These are phyloP conservation scores for Starmera quercuum DNA, from an alignment of 805 yeast genomes.

Conservation along the genomic window DNA sequence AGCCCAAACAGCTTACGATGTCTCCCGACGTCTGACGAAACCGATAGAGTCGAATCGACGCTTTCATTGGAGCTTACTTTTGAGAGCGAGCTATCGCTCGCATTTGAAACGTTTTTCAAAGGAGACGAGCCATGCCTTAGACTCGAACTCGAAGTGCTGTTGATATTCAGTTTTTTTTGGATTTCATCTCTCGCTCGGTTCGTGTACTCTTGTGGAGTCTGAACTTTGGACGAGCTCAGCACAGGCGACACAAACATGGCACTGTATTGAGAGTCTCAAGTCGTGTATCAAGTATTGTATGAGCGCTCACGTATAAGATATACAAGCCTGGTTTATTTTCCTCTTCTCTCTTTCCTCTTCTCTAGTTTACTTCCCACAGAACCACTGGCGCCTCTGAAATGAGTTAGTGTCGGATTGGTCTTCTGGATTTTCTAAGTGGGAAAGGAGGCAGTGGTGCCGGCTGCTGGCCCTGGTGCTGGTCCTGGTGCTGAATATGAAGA, in stretches of 20 bases:
- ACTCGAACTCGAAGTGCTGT: slow-evolving; percentile 6
- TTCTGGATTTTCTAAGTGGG: no score
- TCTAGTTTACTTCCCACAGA: no score
- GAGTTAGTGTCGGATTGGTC: no score
- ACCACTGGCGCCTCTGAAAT: no score
- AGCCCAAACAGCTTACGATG: neutral
- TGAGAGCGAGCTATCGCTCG: slow-evolving; percentile 16
- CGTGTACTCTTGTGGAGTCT: slow-evolving; percentile 23
- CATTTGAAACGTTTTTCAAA: slow-evolving; percentile 17
- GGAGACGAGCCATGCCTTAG: slow-evolving; percentile 23
- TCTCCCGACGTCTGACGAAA: neutral
- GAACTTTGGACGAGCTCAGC: slow-evolving; percentile 6
- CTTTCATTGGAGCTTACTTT: slow-evolving; percentile 16
- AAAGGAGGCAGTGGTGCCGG: no score
- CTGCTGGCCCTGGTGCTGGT: no score
- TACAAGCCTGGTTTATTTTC: no score
- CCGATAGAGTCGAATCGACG: slow-evolving; percentile 10
- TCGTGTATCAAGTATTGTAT: no score
- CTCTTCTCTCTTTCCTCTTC: no score
- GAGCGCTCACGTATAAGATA: no score
- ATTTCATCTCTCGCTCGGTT: slow-evolving; percentile 23
- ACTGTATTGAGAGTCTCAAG: no score
- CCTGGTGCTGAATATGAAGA: no score
- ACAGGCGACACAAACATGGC: slow-evolving; percentile 19
- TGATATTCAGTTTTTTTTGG: slow-evolving; percentile 14